Evolutionary conservation across 257 asterid genomes (phyloP).

Genomic region (Cinchona pubescens): DNA sequence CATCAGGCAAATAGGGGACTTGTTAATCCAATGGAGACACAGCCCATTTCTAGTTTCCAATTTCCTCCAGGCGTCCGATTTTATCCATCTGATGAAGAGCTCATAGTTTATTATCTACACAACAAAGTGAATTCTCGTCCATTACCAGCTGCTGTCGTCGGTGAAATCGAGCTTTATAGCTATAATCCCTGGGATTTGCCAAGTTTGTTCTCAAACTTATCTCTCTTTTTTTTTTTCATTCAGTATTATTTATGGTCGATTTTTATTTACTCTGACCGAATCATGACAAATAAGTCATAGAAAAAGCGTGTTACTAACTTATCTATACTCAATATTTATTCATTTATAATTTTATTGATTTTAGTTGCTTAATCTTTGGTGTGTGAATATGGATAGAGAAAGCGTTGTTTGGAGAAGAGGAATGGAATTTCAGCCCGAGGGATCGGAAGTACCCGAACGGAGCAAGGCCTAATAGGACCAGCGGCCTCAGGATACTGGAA

Average conservation of each 20-base stretch:
- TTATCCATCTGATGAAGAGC: conserved; percentile 64
- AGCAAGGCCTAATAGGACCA: conserved; percentile 58
- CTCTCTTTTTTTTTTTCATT: too few relatives aligned
- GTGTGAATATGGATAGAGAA: conserved; percentile 28
- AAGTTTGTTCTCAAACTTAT: conserved; percentile 31
- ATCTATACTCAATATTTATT: not conserved
- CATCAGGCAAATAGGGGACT: not conserved
- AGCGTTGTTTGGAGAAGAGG: conserved; percentile 52
- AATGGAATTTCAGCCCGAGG: conserved; percentile 64
- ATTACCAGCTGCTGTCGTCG: conserved; percentile 45
- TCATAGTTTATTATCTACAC: conserved; percentile 43
- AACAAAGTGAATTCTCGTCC: conserved; percentile 51
- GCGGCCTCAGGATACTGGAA: conserved; percentile 65
- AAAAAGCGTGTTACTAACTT: too few relatives aligned
- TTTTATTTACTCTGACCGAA: too few relatives aligned
- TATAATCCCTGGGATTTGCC: conserved; percentile 72
- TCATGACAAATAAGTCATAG: too few relatives aligned
- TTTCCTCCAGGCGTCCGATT: conserved; percentile 68
- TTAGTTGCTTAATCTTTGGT: not conserved
- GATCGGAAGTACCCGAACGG: conserved; percentile 67
- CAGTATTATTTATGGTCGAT: too few relatives aligned
- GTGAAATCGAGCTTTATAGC: conserved; percentile 52
- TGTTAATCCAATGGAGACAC: conserved; percentile 16
- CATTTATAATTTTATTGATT: not conserved
- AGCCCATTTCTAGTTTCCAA: conserved; percentile 17